Evolutionary conservation across 2,329 filamentous ascomycete genomes (phyloP), one percentile per base, ranked within the genome.

Genomic region (Domatiomyces globalis): DNA sequence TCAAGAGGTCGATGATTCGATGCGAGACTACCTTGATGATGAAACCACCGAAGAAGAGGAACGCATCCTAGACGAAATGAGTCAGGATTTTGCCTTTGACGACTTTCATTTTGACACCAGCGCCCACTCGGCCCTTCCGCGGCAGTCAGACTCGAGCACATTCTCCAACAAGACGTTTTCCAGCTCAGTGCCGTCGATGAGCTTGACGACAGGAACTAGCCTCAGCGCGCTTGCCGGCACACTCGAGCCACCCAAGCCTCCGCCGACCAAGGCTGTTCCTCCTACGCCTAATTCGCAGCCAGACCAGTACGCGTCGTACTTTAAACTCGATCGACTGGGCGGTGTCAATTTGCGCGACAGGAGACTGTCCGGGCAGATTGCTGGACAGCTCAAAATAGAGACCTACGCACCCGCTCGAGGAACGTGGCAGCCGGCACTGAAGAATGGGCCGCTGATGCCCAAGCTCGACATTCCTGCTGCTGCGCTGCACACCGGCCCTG

Each of bases 381-480:
- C 78, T 12, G 89, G 85, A 64, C 85, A 89, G 62, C 72, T 96
- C 48, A 94, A 88, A 69, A 95, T 96, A 51, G 87, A 95, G 66
- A 95, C 88, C 5, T 60, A 58, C 48, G 52, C 51, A 2, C 45
- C 45, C 27, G 19, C 18, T 4, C 18, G 45, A 20, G 45, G 45
- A 2, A 47, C 45, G n/a, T 20, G 12, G 2, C 45, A 47, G 25
- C 25, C 25, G 9, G n/a, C n/a, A n/a, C n/a, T n/a, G n/a, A n/a
- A n/a, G n/a, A n/a, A n/a, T n/a, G n/a, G n/a, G n/a, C 19, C 19
- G 25, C 12, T 17, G 4, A 17, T 29, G 18, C 51, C 58, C 9
- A 60, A 58, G 25, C 53, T 57, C 10, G 58, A 54, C 46, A 48
- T 56, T 43, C 53, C 53, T 36, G 8, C 20, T 8, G 18, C 18